These are phyloP conservation scores for Medicago ruthenica DNA, from an alignment of 306 rosid species.

Conservation along the genomic window DNA sequence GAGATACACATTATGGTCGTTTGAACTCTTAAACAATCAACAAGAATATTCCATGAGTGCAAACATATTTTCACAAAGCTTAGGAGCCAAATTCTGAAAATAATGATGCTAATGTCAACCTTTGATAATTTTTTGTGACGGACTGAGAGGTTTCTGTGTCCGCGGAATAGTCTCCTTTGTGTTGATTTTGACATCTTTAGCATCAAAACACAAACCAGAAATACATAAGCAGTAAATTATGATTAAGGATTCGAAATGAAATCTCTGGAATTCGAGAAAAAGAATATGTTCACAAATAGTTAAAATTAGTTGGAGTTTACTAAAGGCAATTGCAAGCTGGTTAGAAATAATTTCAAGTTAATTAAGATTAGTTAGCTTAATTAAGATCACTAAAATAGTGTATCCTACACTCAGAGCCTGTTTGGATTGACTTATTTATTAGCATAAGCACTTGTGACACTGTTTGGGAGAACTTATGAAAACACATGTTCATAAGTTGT, in stretches of 20 bases:
- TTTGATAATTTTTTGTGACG: slow-evolving; percentile 77
- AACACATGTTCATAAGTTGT: too few relatives aligned
- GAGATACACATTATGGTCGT: slow-evolving; percentile 8
- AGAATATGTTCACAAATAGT: neutral
- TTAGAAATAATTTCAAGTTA: neutral
- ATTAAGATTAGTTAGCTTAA: neutral
- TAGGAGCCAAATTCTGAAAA: slow-evolving; percentile 18
- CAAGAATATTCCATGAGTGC: slow-evolving; percentile 14
- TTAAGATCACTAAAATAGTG: neutral
- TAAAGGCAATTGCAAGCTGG: neutral
- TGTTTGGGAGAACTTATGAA: too few relatives aligned
- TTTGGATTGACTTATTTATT: too few relatives aligned
- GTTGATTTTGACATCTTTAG: slow-evolving; percentile 31
- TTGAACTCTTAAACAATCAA: slow-evolving; percentile 22
- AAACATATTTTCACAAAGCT: slow-evolving; percentile 23
- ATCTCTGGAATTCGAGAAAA: neutral
- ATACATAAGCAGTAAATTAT: neutral
- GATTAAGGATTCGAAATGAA: slow-evolving; percentile 15
- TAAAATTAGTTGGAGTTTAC: neutral
- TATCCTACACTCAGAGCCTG: neutral
- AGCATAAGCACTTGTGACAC: too few relatives aligned
- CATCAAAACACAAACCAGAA: slow-evolving; percentile 21
- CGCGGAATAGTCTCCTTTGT: slow-evolving; percentile 44
- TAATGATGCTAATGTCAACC: slow-evolving; percentile 50
- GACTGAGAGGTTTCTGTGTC: slow-evolving; percentile 58